Conservation (phyloP, 2,329 filamentous ascomycete genomes). For the Claviceps sp. region DNA sequence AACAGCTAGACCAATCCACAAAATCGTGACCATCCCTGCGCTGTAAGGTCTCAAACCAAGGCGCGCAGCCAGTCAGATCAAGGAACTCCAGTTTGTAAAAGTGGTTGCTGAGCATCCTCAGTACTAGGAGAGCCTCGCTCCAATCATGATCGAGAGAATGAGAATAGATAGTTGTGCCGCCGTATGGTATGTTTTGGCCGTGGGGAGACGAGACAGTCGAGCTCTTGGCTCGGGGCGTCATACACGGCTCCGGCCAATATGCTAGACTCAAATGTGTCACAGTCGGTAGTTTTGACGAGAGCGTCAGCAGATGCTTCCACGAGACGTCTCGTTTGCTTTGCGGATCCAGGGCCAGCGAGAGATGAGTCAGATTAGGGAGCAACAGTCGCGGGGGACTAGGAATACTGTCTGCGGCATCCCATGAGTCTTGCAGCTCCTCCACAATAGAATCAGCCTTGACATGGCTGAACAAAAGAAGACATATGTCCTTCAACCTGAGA, state of each 20-base stretch:
- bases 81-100: slow-evolving; percentile 47
- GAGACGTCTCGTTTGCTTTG: slow-evolving; percentile 24
- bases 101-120: slow-evolving; percentile 38
- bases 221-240: slow-evolving; percentile 40
- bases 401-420: slow-evolving; percentile 30
- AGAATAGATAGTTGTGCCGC: slow-evolving; percentile 43
- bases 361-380: slow-evolving; percentile 44
- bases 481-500: slow-evolving; percentile 38
- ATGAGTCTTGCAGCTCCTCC: slow-evolving; percentile 33
- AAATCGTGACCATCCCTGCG: slow-evolving; percentile 28
- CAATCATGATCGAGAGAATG: slow-evolving; percentile 45
- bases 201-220: slow-evolving; percentile 32
- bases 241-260: slow-evolving; percentile 46
- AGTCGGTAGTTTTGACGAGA: slow-evolving; percentile 38
- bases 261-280: slow-evolving; percentile 49
- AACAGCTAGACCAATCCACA: slow-evolving; percentile 40
- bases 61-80: slow-evolving; percentile 44
- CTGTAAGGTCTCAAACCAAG: slow-evolving; percentile 40
- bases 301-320: slow-evolving; percentile 43
- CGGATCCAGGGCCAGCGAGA: slow-evolving; percentile 41
- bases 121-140: slow-evolving; percentile 42
- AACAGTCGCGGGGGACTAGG: slow-evolving; percentile 23
- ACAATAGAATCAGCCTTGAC: slow-evolving; percentile 7
- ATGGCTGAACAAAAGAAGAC: slow-evolving; percentile 34
- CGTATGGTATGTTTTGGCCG: slow-evolving; percentile 34